phyloP scores from a whole-genome alignment of 1,284 basidiomycete genomes.

The Lignosus rhinocerotis region DNA sequence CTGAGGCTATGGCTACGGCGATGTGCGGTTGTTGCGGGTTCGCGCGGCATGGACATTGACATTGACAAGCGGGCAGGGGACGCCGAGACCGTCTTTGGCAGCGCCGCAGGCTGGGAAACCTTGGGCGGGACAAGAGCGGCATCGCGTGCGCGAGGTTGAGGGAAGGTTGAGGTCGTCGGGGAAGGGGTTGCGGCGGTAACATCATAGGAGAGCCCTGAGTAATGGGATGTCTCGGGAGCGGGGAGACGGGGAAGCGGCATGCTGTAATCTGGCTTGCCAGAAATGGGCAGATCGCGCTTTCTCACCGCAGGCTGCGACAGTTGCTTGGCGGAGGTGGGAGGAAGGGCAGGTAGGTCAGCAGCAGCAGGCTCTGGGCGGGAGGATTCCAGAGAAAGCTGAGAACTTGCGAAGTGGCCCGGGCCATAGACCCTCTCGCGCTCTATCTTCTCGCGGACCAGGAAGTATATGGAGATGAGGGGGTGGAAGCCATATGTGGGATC shows the following conservation, averaged over 20 bases:
- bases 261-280: conserved; percentile 68
- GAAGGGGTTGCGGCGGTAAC: conserved; percentile 48
- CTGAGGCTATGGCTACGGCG: conserved; percentile 76
- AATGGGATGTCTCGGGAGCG: conserved; percentile 77
- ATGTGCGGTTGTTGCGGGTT: conserved; percentile 68
- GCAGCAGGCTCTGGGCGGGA: conserved; percentile 24
- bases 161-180: conserved; percentile 56
- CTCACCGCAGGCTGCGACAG: conserved; percentile 30
- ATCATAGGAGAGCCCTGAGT: conserved; percentile 77
- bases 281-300: conserved; percentile 26
- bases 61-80: conserved; percentile 32
- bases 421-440: conserved; percentile 94
- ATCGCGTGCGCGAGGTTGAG: conserved; percentile 65
- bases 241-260: conserved; percentile 83
- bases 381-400: conserved; percentile 61
- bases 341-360: conserved; percentile 26
- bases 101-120: conserved; percentile 4
- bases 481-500: conserved; percentile 95
- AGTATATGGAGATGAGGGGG: conserved; percentile 95
- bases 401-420: conserved; percentile 91
- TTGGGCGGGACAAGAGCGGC: conserved; percentile 29
- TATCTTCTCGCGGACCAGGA: conserved; percentile 92
- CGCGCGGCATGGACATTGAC: conserved; percentile 49
- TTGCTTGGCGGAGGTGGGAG: conserved; percentile 30
- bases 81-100: conserved; percentile 29